Evolutionary conservation across 2,329 filamentous ascomycete species (phyloP), one percentile per base, ranked within the genome.

Genomic region (Drechmeria coniospora): DNA sequence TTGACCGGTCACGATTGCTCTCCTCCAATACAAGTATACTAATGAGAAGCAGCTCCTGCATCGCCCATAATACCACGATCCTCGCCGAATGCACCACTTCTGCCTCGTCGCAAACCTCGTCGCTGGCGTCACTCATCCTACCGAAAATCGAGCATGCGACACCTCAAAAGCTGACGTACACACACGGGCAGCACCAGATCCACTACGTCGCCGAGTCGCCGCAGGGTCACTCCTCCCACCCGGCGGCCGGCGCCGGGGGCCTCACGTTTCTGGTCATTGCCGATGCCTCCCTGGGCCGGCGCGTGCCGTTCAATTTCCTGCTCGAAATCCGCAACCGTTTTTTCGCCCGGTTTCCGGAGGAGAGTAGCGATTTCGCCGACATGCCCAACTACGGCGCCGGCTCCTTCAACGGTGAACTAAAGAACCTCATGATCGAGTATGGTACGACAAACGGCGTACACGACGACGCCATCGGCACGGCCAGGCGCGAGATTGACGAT

Each of bases 221-320:
- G 8, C 76, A 74, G 3, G 69, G 69, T 42, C 69, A 76, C 46
- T 60, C 60, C 31, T 46, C 41, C 44, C 61, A 55, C 43, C 63
- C 64, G 27, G 71, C 74, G 6, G 74, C 80, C 27, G n/a, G n/a
- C n/a, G n/a, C n/a, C n/a, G 82, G 82, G 29, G 81, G 84, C 1
- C 69, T 98, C 21, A 93, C 84, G 25, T 98, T 90, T 56, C 71
- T 98, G 26, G 83, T 93, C 33, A 74, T 98, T 36, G 80, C 86
- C 26, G 79, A 84, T 40, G 69, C 76, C 33, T 69, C 74, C 23
- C 72, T 92, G 29, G 82, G 83, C 36, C 79, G 86, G 21, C 81
- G 87, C 46, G 77, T 95, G 30, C 81, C 86, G 5, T 98, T 95
- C 49, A 84, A 82, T 30, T 98, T 80, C 59, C 72, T 98, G 3